Conservation (phyloP, 2,329 filamentous ascomycete species). For the Xylariaceae sp. region DNA sequence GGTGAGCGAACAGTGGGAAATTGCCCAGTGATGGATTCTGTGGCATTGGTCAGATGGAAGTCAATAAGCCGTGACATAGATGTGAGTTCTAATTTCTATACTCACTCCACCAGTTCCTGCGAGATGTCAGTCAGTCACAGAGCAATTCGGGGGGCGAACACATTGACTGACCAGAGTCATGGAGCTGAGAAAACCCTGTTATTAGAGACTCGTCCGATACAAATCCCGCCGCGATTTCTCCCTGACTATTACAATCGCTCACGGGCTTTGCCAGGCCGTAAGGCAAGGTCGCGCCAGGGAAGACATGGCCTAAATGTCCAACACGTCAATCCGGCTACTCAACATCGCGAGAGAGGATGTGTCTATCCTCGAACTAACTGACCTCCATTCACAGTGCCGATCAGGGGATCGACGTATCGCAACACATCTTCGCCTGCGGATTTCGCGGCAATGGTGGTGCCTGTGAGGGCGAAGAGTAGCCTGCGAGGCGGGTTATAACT, state of each 20-base stretch:
- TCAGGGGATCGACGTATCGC: constrained; percentile 29
- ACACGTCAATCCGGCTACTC: background rate
- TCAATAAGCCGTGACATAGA: background rate
- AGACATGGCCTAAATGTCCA: constrained; percentile 28
- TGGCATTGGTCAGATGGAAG: constrained; percentile 14
- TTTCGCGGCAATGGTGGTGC: constrained; percentile 13
- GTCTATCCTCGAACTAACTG: constrained; percentile 1
- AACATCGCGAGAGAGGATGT: background rate
- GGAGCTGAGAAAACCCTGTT: constrained; percentile 31
- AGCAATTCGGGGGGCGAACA: background rate
- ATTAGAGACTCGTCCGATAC: constrained; percentile 31
- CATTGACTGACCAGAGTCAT: constrained; percentile 28
- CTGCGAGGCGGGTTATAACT: constrained; percentile 21
- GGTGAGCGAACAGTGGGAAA: constrained; percentile 50
- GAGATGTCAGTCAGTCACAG: constrained; percentile 1
- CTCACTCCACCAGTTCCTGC: constrained; percentile 32
- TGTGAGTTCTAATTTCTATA: background rate
- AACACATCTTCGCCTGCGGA: constrained; percentile 20
- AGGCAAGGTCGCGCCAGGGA: constrained; percentile 31
- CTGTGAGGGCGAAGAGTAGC: constrained; percentile 16
- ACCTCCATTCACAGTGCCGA: constrained; percentile 32
- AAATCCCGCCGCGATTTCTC: constrained; percentile 30
- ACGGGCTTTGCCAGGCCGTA: constrained; percentile 35
- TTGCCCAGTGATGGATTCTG: constrained; percentile 47
- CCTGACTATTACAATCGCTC: constrained; percentile 25